These are phyloP conservation scores for Botrytis hyacinthi DNA, from an alignment of 2,329 filamentous ascomycete genomes.

Conservation along the genomic window DNA sequence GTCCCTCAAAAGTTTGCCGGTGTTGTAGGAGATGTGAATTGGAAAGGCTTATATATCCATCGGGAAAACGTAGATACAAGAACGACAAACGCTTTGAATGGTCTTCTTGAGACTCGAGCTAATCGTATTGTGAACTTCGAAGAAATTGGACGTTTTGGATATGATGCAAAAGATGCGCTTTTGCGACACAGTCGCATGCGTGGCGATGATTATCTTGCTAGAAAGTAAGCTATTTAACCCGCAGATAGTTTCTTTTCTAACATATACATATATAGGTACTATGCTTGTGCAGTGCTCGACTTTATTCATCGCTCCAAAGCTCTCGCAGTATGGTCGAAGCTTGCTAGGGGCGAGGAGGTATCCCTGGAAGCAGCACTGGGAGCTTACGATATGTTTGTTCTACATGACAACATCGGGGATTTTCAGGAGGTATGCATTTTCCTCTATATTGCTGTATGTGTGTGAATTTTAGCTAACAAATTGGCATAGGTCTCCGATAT, in stretches of 20 bases:
- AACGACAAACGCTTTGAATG: constrained; percentile 58
- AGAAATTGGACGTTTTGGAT: constrained; percentile 69
- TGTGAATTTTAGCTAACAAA: constrained; percentile 5
- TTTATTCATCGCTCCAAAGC: constrained; percentile 79
- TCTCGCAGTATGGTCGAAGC: constrained; percentile 69
- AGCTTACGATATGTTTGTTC: constrained; percentile 86
- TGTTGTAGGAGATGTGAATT: constrained; percentile 59
- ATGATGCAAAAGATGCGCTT: constrained; percentile 86
- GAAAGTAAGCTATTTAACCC: constrained; percentile 49
- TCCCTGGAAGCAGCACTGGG: constrained; percentile 72
- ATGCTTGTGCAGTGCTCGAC: constrained; percentile 70
- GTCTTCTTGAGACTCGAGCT: constrained; percentile 68
- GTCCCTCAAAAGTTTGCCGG: constrained; percentile 55
- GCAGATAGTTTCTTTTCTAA: constrained; percentile 5
- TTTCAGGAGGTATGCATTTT: constrained; percentile 57
- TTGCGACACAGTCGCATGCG: constrained; percentile 58
- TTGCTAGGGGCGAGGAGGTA: constrained; percentile 50
- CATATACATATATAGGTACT: constrained; percentile 54
- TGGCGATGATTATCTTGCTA: constrained; percentile 72
- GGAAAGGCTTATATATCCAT: constrained; percentile 67
- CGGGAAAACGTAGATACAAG: constrained; percentile 53
- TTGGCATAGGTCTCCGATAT: constrained; percentile 54
- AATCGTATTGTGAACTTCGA: constrained; percentile 68
- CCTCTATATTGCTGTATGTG: not conserved
- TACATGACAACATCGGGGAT: constrained; percentile 71